These are phyloP conservation scores for Colletotrichum sp. DNA, from an alignment of 2,329 filamentous ascomycete species.

Conservation along the genomic window DNA sequence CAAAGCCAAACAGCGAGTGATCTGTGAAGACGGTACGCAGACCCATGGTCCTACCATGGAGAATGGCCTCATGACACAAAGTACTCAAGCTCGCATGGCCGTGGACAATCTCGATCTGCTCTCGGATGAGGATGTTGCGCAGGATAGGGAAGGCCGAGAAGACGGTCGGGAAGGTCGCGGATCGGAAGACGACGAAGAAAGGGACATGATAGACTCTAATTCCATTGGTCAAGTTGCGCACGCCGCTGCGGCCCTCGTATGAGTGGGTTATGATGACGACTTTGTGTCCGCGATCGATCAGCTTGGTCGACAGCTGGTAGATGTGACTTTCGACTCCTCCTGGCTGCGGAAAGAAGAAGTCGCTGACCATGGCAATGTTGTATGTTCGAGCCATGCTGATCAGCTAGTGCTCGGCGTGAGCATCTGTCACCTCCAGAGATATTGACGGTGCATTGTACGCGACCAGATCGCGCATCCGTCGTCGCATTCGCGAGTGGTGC, in stretches of 20 bases:
- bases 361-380: slow-evolving; percentile 90
- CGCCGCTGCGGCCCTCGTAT: slow-evolving; percentile 87
- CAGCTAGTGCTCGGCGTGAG: background rate
- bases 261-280: slow-evolving; percentile 97
- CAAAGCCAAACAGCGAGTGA: slow-evolving; percentile 96
- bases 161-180: slow-evolving; percentile 92
- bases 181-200: slow-evolving; percentile 94
- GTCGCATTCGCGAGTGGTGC: background rate
- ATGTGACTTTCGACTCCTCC: slow-evolving; percentile 98
- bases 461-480: background rate
- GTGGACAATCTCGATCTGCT: slow-evolving; percentile 96
- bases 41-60: slow-evolving; percentile 96
- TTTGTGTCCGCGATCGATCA: slow-evolving; percentile 97
- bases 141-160: slow-evolving; percentile 99
- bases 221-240: slow-evolving; percentile 95
- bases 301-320: slow-evolving; percentile 94
- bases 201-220: slow-evolving; percentile 98
- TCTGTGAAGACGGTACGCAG: slow-evolving; percentile 96
- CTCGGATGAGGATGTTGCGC: slow-evolving; percentile 91
- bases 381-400: slow-evolving; percentile 50
- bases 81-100: slow-evolving; percentile 95
- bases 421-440: background rate
- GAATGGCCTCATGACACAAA: slow-evolving; percentile 90
- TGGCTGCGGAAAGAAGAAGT: slow-evolving; percentile 99
- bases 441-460: background rate